A percentile compares a stretch with the other conserved stretches of the same genome.
These are phyloP conservation scores for Sextonia rubra DNA, from an alignment of 164 flowering plant genomes.

Conservation along the genomic window DNA sequence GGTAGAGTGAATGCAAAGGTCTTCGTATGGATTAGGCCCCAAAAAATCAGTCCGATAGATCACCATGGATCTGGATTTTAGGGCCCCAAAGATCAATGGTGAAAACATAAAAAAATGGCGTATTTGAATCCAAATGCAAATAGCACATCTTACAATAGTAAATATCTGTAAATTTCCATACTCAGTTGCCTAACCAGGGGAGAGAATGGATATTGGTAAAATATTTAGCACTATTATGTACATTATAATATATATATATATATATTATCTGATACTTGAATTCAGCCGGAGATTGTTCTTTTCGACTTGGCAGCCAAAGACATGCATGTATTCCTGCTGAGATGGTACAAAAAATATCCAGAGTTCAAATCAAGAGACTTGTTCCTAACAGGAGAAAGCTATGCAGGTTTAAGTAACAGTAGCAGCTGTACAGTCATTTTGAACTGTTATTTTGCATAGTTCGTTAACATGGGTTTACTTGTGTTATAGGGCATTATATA, in stretches of 20 bases:
- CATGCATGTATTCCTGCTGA: conserved; percentile 58
- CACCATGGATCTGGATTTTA: no score
- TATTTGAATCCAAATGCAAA: conserved; percentile 21
- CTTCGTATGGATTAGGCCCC: no score
- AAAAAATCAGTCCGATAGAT: no score
- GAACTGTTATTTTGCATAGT: neutral
- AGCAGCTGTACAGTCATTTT: neutral
- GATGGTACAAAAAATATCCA: conserved; percentile 82
- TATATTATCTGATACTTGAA: no score
- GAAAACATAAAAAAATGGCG: no score
- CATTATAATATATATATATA: no score
- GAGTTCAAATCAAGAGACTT: conserved; percentile 52
- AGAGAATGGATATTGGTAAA: neutral
- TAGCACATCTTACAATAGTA: conserved; percentile 92
- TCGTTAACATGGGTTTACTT: neutral
- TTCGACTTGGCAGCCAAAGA: conserved; percentile 61
- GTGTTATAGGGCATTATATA: conserved; percentile 77
- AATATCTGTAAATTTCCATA: conserved; percentile 81
- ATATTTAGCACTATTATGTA: neutral
- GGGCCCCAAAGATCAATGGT: no score
- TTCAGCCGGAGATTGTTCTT: neutral
- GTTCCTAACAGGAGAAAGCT: conserved; percentile 94
- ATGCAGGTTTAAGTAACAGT: conserved; percentile 58
- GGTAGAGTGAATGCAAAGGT: no score
- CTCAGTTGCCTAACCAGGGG: conserved; percentile 71